phyloP scores from a whole-genome alignment of 2,329 filamentous ascomycete species.

The Fusarium hainanense region DNA sequence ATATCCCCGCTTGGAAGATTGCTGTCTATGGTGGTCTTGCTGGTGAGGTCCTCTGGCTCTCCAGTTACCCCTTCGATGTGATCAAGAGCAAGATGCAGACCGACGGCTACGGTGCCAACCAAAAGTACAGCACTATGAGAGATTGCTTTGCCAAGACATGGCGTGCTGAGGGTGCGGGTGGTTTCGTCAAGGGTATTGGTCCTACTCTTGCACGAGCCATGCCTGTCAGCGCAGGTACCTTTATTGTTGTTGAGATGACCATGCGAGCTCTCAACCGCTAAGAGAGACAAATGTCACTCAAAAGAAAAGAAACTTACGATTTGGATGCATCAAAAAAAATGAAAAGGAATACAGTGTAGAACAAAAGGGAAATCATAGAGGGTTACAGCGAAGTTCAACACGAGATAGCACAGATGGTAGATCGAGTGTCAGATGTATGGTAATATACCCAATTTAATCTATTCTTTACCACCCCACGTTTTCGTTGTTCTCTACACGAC shows the following conservation, averaged over 20 bases:
- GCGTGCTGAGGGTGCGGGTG: slow-evolving; percentile 77
- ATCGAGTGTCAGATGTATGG: slow-evolving; percentile 13
- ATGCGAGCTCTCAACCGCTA: slow-evolving; percentile 68
- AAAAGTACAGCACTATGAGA: slow-evolving; percentile 83
- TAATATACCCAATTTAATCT: slow-evolving; percentile 37
- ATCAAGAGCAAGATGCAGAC: slow-evolving; percentile 99
- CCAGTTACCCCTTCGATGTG: slow-evolving; percentile 95
- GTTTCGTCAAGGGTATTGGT: slow-evolving; percentile 95
- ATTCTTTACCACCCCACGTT: slow-evolving; percentile 52
- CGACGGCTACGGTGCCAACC: slow-evolving; percentile 81
- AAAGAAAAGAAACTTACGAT: not conserved
- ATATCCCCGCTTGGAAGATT: slow-evolving; percentile 86
- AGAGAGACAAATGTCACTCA: not conserved
- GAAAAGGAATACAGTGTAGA: slow-evolving; percentile 15
- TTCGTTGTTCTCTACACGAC: slow-evolving; percentile 72
- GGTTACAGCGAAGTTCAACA: slow-evolving; percentile 30
- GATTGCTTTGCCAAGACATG: slow-evolving; percentile 90
- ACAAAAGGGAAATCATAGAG: slow-evolving; percentile 20
- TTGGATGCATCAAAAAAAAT: slow-evolving; percentile 22
- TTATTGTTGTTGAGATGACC: slow-evolving; percentile 81
- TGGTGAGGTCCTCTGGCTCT: slow-evolving; percentile 92
- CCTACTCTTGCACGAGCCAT: slow-evolving; percentile 94
- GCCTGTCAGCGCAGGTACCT: slow-evolving; percentile 98
- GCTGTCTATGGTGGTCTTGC: slow-evolving; percentile 93
- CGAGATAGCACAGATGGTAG: slow-evolving; percentile 10